These are phyloP conservation scores for Syzygium syzygioides DNA, from an alignment of 441 rosid species.

Conservation along the genomic window DNA sequence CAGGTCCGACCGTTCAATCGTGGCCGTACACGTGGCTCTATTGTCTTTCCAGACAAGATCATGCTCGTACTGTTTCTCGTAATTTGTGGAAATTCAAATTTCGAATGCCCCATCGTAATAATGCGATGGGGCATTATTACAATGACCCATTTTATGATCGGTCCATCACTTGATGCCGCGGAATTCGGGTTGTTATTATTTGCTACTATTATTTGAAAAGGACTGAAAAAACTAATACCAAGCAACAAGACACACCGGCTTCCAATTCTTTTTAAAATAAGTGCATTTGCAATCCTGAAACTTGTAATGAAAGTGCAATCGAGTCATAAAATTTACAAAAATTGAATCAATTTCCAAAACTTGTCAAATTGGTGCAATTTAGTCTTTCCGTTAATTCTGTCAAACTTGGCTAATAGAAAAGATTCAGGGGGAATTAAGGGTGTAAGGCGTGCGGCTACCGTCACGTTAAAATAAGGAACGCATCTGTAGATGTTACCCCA, in stretches of 20 bases:
- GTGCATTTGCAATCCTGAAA: too few relatives aligned
- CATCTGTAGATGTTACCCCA: accelerated
- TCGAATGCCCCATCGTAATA: not conserved
- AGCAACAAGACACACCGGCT: not conserved
- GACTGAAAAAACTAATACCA: not conserved
- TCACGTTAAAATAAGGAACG: too few relatives aligned
- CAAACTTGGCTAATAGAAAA: too few relatives aligned
- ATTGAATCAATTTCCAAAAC: too few relatives aligned
- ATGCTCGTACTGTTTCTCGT: not conserved
- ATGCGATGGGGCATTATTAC: too few relatives aligned
- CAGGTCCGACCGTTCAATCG: too few relatives aligned
- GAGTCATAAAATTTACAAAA: too few relatives aligned
- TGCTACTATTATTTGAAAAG: not conserved
- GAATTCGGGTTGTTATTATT: not conserved
- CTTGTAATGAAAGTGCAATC: too few relatives aligned
- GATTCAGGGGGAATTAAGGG: too few relatives aligned
- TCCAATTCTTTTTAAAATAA: not conserved
- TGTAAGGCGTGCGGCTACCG: accelerated
- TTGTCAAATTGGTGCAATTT: too few relatives aligned
- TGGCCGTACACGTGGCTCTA: not conserved
- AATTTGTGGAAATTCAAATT: not conserved
- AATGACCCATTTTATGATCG: too few relatives aligned
- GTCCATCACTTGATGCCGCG: not conserved
- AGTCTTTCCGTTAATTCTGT: too few relatives aligned
- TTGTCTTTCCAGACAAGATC: not conserved